phyloP scores from a whole-genome alignment of 2,329 filamentous ascomycete genomes.

The Diaporthe citriasiana region DNA sequence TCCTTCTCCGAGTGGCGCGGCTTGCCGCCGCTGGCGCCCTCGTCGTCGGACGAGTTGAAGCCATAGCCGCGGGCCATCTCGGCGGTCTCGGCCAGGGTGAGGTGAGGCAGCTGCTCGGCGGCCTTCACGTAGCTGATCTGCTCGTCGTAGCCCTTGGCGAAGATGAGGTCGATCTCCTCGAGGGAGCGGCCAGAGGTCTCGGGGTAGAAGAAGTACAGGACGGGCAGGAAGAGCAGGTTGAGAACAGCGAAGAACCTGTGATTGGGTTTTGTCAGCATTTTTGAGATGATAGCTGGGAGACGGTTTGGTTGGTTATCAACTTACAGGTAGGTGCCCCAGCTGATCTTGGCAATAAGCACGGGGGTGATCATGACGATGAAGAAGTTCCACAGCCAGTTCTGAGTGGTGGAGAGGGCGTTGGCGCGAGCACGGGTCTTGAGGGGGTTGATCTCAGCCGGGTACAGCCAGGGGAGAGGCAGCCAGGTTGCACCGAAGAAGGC shows the following conservation, averaged over 20 bases:
- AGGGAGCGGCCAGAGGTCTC: constrained; percentile 64
- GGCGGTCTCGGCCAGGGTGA: constrained; percentile 34
- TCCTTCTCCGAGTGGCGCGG: constrained; percentile 36
- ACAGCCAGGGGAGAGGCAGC: constrained; percentile 74
- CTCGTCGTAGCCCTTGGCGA: constrained; percentile 44
- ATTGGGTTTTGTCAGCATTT: not conserved
- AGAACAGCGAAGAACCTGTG: constrained; percentile 64
- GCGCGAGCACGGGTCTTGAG: constrained; percentile 62
- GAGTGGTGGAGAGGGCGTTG: constrained; percentile 69
- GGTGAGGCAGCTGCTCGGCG: constrained; percentile 38
- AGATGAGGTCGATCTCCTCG: constrained; percentile 71
- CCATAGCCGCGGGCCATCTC: constrained; percentile 42
- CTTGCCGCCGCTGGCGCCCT: constrained; percentile 31
- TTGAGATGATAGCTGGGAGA: too few species aligned
- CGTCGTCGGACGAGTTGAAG: constrained; percentile 40
- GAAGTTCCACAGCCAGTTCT: constrained; percentile 70
- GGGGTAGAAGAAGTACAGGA: constrained; percentile 64
- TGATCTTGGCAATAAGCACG: constrained; percentile 71
- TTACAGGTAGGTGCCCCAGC: constrained; percentile 53
- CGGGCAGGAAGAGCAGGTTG: constrained; percentile 66
- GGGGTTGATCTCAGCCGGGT: constrained; percentile 68
- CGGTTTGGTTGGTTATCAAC: not conserved
- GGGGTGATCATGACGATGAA: constrained; percentile 74
- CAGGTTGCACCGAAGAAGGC: constrained; percentile 77
- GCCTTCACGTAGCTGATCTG: constrained; percentile 39